phyloP scores from a whole-genome alignment of 2,329 filamentous ascomycete species.

The Claviceps purpurea region DNA sequence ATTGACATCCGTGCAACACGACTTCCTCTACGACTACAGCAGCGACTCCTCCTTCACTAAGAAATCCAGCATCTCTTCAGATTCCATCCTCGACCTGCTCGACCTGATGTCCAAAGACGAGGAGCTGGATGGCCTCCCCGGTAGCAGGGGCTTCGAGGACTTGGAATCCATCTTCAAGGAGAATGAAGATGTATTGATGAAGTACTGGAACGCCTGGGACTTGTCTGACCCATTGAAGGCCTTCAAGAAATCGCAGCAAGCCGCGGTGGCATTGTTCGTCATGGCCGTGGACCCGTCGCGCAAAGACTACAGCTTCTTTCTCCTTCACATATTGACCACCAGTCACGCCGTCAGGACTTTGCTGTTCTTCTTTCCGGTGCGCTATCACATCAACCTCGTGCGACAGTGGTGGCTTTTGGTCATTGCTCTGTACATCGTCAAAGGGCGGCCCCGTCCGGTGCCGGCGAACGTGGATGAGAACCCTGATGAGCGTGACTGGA shows the following conservation, averaged over 20 bases:
- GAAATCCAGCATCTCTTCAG: slow-evolving; percentile 43
- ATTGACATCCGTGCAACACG: slow-evolving; percentile 46
- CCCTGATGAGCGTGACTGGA: slow-evolving; percentile 57
- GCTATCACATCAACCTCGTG: slow-evolving; percentile 60
- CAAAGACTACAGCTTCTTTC: slow-evolving; percentile 67
- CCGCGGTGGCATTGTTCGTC: slow-evolving; percentile 48
- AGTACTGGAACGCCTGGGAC: slow-evolving; percentile 86
- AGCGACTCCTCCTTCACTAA: slow-evolving; percentile 60
- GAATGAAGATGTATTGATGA: slow-evolving; percentile 56
- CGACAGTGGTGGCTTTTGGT: slow-evolving; percentile 84
- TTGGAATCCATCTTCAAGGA: slow-evolving; percentile 54
- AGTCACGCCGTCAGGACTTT: slow-evolving; percentile 82
- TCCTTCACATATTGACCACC: slow-evolving; percentile 70
- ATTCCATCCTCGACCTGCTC: slow-evolving; percentile 57
- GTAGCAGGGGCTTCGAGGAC: slow-evolving; percentile 45
- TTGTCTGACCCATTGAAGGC: slow-evolving; percentile 56
- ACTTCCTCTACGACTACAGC: slow-evolving; percentile 51
- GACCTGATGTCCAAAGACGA: slow-evolving; percentile 54
- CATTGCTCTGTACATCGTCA: slow-evolving; percentile 62
- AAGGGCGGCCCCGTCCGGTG: slow-evolving; percentile 59
- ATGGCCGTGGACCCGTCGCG: slow-evolving; percentile 42
- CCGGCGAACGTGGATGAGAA: slow-evolving; percentile 48
- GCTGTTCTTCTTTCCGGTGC: slow-evolving; percentile 59
- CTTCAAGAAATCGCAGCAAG: slow-evolving; percentile 58
- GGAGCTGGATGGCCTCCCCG: slow-evolving; percentile 54